Conservation (phyloP, 2,329 filamentous ascomycete species). For the Pyrenophora graminea region DNA sequence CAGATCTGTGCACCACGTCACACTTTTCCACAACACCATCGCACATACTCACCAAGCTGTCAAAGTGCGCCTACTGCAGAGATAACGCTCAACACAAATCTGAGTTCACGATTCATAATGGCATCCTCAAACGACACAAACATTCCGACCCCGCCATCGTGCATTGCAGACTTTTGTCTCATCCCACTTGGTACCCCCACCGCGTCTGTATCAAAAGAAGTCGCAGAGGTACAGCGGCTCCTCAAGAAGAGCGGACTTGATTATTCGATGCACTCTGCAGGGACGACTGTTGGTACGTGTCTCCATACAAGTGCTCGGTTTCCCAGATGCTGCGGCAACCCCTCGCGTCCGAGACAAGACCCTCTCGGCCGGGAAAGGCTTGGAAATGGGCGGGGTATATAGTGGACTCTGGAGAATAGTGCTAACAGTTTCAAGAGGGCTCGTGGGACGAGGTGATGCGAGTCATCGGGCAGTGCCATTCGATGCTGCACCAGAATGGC, state of each 20-base stretch:
- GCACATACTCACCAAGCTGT: background rate
- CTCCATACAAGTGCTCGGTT: background rate
- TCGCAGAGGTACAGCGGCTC: slow-evolving; percentile 85
- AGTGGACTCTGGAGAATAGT: background rate
- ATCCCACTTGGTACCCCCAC: slow-evolving; percentile 70
- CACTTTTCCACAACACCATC: no score
- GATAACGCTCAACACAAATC: no score
- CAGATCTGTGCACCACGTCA: no score
- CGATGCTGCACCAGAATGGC: slow-evolving; percentile 46
- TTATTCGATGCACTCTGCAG: slow-evolving; percentile 90
- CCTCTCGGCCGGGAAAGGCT: slow-evolving; percentile 11
- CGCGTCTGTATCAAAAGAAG: slow-evolving; percentile 63
- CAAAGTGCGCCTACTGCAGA: background rate
- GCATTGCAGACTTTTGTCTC: slow-evolving; percentile 89
- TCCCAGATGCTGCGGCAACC: background rate
- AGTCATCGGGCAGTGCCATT: slow-evolving; percentile 47
- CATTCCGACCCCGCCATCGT: slow-evolving; percentile 67
- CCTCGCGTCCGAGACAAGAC: slow-evolving; percentile 3
- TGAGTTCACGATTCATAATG: slow-evolving; percentile 17
- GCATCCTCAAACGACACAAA: slow-evolving; percentile 22
- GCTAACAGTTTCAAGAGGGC: slow-evolving; percentile 65
- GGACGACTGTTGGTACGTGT: slow-evolving; percentile 81
- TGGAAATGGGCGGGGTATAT: slow-evolving; percentile 8
- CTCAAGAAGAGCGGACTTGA: slow-evolving; percentile 79
- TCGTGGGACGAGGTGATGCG: slow-evolving; percentile 86